Evolutionary conservation across 768 basidiomycete genomes (phyloP).

Genomic region (Neoboletus brunneissimus): DNA sequence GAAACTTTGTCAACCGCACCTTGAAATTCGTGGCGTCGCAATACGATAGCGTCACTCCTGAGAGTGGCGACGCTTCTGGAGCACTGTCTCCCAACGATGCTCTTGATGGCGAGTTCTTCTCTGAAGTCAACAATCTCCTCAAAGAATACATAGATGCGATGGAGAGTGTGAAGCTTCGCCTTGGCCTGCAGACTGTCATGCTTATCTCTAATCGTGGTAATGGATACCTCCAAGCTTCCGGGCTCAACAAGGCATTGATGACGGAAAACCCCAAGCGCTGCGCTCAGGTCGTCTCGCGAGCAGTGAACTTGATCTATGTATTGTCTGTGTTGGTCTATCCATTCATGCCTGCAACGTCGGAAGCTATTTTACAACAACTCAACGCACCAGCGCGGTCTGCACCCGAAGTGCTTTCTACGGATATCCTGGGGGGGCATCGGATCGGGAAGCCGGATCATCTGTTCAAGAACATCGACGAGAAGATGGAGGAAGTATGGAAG

Average conservation of each 20-base stretch:
- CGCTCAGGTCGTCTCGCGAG: conserved; percentile 85
- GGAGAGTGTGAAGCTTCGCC: conserved; percentile 88
- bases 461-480: conserved; percentile 93
- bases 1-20: conserved; percentile 95
- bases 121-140: conserved; percentile 74
- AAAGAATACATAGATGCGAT: conserved; percentile 81
- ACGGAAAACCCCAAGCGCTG: conserved; percentile 78
- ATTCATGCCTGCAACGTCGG: conserved; percentile 93
- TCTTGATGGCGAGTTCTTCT: conserved; percentile 71
- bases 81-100: conserved; percentile 66
- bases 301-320: conserved; percentile 89
- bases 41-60: conserved; percentile 77
- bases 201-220: conserved; percentile 86
- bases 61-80: conserved; percentile 67
- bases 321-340: conserved; percentile 85
- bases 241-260: conserved; percentile 88
- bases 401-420: conserved; percentile 67
- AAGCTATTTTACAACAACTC: conserved; percentile 78
- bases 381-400: conserved; percentile 85
- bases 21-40: conserved; percentile 91
- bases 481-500: conserved; percentile 81
- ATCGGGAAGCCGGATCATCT: conserved; percentile 86
- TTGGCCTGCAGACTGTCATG: conserved; percentile 88
- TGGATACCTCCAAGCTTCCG: conserved; percentile 89
- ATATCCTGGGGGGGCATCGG: conserved; percentile 82